Evolutionary conservation across 768 basidiomycete species (phyloP).

Genomic region (Mycena galopus): DNA sequence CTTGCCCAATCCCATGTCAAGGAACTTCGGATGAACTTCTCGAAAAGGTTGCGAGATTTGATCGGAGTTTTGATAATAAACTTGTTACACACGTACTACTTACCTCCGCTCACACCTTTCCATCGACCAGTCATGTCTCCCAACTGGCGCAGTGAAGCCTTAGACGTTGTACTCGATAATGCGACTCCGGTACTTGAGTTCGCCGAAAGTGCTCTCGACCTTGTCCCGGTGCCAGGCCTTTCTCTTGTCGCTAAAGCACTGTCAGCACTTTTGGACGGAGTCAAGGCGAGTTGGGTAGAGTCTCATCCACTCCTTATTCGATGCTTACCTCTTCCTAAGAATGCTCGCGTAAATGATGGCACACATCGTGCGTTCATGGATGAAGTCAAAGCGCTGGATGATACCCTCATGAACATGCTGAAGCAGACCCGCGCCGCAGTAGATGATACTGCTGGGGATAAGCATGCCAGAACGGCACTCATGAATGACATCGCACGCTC

Average conservation of each 20-base stretch:
- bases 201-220: not conserved
- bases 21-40: too few relatives aligned
- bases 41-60: too few relatives aligned
- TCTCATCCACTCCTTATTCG: not conserved
- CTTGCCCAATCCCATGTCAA: too few relatives aligned
- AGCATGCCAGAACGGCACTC: not conserved
- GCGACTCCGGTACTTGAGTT: conserved; percentile 9
- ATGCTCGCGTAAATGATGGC: conserved; percentile 9
- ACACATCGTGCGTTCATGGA: not conserved
- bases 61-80: too few relatives aligned
- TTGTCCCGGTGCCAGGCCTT: conserved; percentile 6
- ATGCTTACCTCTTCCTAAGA: not conserved
- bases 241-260: conserved; percentile 8
- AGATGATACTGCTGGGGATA: not conserved
- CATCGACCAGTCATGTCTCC: conserved; percentile 5
- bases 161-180: conserved; percentile 12
- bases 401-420: not conserved
- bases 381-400: not conserved
- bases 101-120: not conserved
- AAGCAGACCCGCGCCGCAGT: not conserved
- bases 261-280: not conserved
- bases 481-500: not conserved
- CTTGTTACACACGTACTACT: too few relatives aligned
- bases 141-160: not conserved
- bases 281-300: not conserved